Evolutionary conservation across 306 rosid genomes (phyloP), one percentile per base, ranked within the genome.

Genomic region (Rosa lucieae): DNA sequence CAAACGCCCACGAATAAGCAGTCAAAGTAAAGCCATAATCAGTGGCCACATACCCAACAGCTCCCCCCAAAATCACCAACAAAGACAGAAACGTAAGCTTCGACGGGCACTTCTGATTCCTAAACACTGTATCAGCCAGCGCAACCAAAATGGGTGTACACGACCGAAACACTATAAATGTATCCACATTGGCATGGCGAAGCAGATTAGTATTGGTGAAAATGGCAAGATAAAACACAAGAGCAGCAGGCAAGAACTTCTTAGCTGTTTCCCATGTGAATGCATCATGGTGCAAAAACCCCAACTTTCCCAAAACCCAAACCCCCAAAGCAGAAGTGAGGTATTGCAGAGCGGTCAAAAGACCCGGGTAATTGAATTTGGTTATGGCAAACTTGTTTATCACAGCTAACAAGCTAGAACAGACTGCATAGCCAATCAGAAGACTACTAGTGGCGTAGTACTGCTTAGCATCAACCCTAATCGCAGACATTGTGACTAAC

Each of bases 131-230:
- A 70, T 95, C 99, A 5, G 99, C 99, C 1, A 95, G 58, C n/a
- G 98, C 98, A 67, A 95, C 99, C 78, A 95, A 83, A 46, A 95
- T 95, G 26, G 99, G 99, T 0, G 99, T 94, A 53, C 91, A 82
- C 47, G 99, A 94, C 49, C 99, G 83, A 81, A 94, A 94, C 73
- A 94, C 99, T 66, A 94, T 94, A 77, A 94, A 94, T 1, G 99
- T 94, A 76, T 94, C 99, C 18, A 94, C 97, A 74, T 94, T 92
- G 15, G 99, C 99, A 65, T 94, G 97, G 43, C 99, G 97, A 63
- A 94, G 97, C 42, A 94, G 99, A 79, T 94, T 94, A 1, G 99
- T 94, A 81, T 94, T 94, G 76, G 99, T 94, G 86, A 94, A 94
- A 83, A 94, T 94, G 5, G 99, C 97, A 40, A 94, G 92, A 77